Percentiles rank a stretch among this genome's conserved stretches.
Conservation (phyloP, 768 basidiomycete genomes). For the Termitomyces sp. region DNA sequence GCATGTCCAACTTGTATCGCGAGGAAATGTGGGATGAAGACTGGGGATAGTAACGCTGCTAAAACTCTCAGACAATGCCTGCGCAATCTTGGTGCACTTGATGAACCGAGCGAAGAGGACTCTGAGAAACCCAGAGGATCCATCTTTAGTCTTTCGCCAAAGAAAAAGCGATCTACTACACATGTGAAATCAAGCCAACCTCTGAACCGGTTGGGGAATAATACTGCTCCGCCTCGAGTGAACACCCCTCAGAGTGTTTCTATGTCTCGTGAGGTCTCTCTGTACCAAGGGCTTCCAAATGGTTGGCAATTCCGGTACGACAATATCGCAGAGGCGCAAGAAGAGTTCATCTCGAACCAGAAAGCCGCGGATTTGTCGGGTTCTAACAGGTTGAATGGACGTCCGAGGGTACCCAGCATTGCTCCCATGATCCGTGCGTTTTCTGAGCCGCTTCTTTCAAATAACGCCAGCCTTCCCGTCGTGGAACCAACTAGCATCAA, state of each 20-base stretch:
- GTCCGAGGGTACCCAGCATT: slow-evolving; percentile 36
- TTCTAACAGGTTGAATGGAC: slow-evolving; percentile 10
- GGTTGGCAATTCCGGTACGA: slow-evolving; percentile 42
- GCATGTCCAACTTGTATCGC: slow-evolving; percentile 71
- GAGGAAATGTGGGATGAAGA: slow-evolving; percentile 34
- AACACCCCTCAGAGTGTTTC: slow-evolving; percentile 19
- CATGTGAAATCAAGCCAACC: neutral
- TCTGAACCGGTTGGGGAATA: slow-evolving; percentile 7
- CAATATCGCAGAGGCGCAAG: slow-evolving; percentile 25
- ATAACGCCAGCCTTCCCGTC: neutral
- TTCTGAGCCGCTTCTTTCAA: slow-evolving; percentile 1
- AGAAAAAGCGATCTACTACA: neutral
- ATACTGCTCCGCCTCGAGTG: slow-evolving; percentile 6
- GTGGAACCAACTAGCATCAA: slow-evolving; percentile 18
- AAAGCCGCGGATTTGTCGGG: slow-evolving; percentile 1
- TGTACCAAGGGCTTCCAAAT: slow-evolving; percentile 41
- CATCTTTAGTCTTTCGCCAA: neutral
- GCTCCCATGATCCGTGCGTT: slow-evolving; percentile 26
- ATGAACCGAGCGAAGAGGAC: neutral
- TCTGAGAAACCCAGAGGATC: neutral
- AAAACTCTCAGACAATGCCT: slow-evolving; percentile 15
- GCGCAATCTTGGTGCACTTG: neutral
- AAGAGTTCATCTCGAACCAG: slow-evolving; percentile 19
- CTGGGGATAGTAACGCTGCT: neutral
- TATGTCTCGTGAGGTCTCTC: slow-evolving; percentile 43